Evolutionary conservation across 495 filamentous ascomycete genomes (phyloP), one percentile per base, ranked within the genome.

Genomic region (Cercophora newfieldiana): DNA sequence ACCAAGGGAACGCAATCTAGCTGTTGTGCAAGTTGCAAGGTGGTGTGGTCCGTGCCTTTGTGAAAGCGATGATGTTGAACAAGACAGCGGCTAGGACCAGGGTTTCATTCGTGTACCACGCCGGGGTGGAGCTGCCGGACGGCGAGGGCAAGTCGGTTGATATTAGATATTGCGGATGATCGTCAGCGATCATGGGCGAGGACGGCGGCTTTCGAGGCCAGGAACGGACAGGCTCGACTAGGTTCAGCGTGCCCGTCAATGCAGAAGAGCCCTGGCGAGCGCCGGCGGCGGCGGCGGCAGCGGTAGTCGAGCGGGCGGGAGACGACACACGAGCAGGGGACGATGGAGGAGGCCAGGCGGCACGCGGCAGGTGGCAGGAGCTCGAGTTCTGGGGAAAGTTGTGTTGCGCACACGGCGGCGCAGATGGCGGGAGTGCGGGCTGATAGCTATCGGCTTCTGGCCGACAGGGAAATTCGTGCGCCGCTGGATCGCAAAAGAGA

Each of bases 11-110:
- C 71, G 72, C 73, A 71, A 68, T 68, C 68, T 66, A 64, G 65
- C 68, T 64, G 71, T 65, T 63, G 70, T 73, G 72, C 66, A 68
- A 70, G 68, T 66, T 64, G 16, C 49, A 65, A 69, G 31, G 59
- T 63, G 66, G 64, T 69, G 69, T 71, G 74, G 73, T 68, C 73
- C 74, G 74, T 77, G 74, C 73, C 71, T 74, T 61, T 68, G 69
- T 68, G 68, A 66, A 68, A 67, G 59, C 71, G 68, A 68, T 64
- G 63, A 75, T 72, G 75, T 78, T 78, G 77, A 75, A 75, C 73
- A 74, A 74, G 73, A 74, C 69, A 75, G 77, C 78, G 77, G 79
- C 71, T 81, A 81, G 69, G 75, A 77, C 77, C 65, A 73, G 71
- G 75, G 78, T 78, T 69, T 76, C 73, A 78, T 80, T 79, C 76